Base-by-base conservation (phyloP, 2,329 filamentous ascomycete genomes). In the Pseudocercospora crystallina region DNA sequence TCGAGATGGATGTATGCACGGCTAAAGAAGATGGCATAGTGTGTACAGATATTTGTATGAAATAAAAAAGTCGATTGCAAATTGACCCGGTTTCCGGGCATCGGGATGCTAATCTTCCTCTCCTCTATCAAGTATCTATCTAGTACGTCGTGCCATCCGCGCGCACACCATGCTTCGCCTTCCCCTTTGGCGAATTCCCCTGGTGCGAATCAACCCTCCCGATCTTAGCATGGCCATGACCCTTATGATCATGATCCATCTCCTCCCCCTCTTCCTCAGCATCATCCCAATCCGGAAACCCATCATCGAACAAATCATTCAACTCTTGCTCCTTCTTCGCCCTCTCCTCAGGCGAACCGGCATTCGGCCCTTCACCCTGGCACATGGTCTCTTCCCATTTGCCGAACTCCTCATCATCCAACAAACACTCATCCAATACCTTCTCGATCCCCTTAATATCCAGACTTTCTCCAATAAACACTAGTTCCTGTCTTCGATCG, bases 401-500 rank as follows among this genome's bases (percentile, higher is more conserved):
- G 47, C 62, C 59, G 66, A 70, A 73, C 67, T 89, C 86, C 0
- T 65, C 65, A 15, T 85, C 79, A n/a, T 76, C 76, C 2, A 89
- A 65, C 17, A 89, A 64, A 60, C 85, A 88, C 2, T 65, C 68
- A 60, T 89, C 81, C 3, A 89, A 65, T 31, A 77, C 65, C 4
- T 66, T 68, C 17, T 76, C 78, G 12, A 89, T 70, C 0, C 71
- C 75, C 5, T 65, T 62, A 1, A 74, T 62, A 43, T 87, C 75
- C 11, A 89, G 73, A 5, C 76, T 75, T 66, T 88, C 84, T 0
- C 86, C 86, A 50, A 90, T 89, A 53, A 89, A 86, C 2, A 89
- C 86, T 5, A 89, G 65, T 65, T 89, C 86, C 64, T 89, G 85
- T 2, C 85, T 74, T 1, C 85, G 75, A 58, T 89, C 86, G 0